Base-by-base conservation (phyloP, 2,329 filamentous ascomycete genomes). In the Leptographium wingfieldii region DNA sequence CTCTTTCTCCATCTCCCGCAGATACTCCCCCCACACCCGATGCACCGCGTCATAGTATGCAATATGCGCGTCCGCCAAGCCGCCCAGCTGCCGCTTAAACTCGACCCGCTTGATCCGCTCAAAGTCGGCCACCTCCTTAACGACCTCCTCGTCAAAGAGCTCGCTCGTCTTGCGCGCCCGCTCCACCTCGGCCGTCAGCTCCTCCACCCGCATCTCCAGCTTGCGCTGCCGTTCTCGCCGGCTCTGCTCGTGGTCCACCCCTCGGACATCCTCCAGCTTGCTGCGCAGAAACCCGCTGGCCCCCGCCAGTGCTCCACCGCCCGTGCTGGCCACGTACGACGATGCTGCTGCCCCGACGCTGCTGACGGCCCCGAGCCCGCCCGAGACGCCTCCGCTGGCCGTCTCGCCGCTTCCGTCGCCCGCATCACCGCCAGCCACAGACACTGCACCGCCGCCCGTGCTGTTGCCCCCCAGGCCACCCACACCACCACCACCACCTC, bases 261-360 rank as follows among this genome's bases (percentile, higher is more conserved):
- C 94, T 22, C 94, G 86, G 64, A 96, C 92, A 69, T 99, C 94
- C 73, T 99, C 94, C 68, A 99, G 87, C 73, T 97, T 97, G 70
- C 87, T 86, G 53, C 92, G 87, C 66, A 99, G 82, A 76, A 96
- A 97, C 4, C 88, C 86, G 14, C 86, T 88, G 0, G 91, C 88
- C 0, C 91, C 91, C 6, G 85, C 84, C 65, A 89, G 77, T 25
- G 64, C 61, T 1, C 64, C 61, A n/a, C 60, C 61, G 35, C 55
- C 61, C 25, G 61, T 40, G 29, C 55, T 58, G 2, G 55, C 53
- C 27, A 63, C 59, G 55, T 63, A 65, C 56, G 52, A 43, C 25
- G 60, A 31, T 27, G 48, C 31, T 16, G 12, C 59, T 11, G 56
- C 60, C 9, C 33, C 56, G 56, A 83, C 82, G 11, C 67, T 68